Evolutionary conservation across 495 filamentous ascomycete species (phyloP), one percentile per base, ranked within the genome.

Genomic region (Penicillium antarcticum): DNA sequence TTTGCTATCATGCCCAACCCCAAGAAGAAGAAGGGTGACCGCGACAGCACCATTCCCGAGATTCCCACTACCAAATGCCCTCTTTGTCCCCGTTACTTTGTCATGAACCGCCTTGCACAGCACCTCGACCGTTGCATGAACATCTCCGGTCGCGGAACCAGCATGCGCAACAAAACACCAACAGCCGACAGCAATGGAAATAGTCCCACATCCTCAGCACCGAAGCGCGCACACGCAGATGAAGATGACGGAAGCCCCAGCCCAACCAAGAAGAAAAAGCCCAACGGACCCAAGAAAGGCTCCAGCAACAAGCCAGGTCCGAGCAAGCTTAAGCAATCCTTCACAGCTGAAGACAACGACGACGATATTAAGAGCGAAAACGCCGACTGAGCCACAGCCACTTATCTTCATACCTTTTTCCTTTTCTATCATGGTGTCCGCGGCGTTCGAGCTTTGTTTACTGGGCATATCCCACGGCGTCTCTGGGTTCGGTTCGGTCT

Each of bases 61-160:
- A 45, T 89, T 45, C 88, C 89, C 5, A 91, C 89, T 58, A 80
- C 80, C 49, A 85, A 84, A 49, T 87, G 83, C 59, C 81, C 78
- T n/a, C 77, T 77, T 41, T 87, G 83, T 55, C 79, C 79, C 24
- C 73, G 80, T 5, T 81, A 80, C 59, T 72, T 85, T 41, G 76
- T 82, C 32, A 80, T 84, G 49, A 84, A 74, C 17, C 72, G 81
- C 45, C 80, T 86, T 45, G 80, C 81, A 31, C 86, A 89, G 60
- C 89, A 94, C 69, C 76, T 94, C 70, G 86, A 88, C 34, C 85
- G 87, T 42, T 92, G 88, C 63, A 82, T 94, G 58, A 87, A 88
- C 24, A 82, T 90, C 34, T 83, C 80, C 40, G 87, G 88, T 13
- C 76, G 89, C 17, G 81, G 80, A 58, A 82, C 80, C 14, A 85